Evolutionary conservation across 805 yeast genomes (phyloP).

Genomic region (Spathaspora girioi): DNA sequence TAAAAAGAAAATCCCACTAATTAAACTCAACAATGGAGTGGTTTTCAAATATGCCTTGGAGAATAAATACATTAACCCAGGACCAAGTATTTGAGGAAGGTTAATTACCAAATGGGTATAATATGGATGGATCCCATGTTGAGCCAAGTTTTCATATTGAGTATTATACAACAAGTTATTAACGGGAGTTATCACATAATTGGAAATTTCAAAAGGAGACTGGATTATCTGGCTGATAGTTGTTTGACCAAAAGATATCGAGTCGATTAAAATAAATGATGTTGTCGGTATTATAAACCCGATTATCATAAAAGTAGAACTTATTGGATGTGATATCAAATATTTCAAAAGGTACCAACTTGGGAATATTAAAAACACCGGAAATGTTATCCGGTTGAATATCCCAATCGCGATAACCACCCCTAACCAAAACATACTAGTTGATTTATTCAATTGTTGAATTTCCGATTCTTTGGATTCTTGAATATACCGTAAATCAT

Average conservation of each 20-base stretch:
- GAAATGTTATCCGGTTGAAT: constrained; percentile 83
- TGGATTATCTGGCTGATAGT: background rate
- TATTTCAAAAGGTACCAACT: constrained; percentile 42
- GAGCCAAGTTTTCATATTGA: constrained; percentile 51
- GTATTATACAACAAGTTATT: constrained; percentile 76
- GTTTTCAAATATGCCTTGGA: constrained; percentile 43
- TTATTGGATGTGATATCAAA: constrained; percentile 26
- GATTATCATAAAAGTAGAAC: constrained; percentile 24
- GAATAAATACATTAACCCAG: constrained; percentile 48
- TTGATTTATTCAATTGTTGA: background rate
- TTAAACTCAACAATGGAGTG: constrained; percentile 54
- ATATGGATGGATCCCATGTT: constrained; percentile 81
- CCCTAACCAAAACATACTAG: constrained; percentile 37
- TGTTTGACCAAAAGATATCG: constrained; percentile 32
- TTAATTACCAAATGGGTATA: constrained; percentile 74
- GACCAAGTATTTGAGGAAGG: constrained; percentile 80
- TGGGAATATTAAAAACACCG: constrained; percentile 72
- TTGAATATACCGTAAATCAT: constrained; percentile 28
- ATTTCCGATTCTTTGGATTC: constrained; percentile 9
- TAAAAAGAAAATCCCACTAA: constrained; percentile 59
- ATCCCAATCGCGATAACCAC: constrained; percentile 57
- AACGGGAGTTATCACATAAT: constrained; percentile 62
- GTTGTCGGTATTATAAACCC: constrained; percentile 35
- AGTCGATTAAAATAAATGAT: constrained; percentile 50
- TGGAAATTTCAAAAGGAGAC: constrained; percentile 9